These are phyloP conservation scores for Aspergillus cavernicola DNA, from an alignment of 495 filamentous ascomycete species.

Conservation along the genomic window DNA sequence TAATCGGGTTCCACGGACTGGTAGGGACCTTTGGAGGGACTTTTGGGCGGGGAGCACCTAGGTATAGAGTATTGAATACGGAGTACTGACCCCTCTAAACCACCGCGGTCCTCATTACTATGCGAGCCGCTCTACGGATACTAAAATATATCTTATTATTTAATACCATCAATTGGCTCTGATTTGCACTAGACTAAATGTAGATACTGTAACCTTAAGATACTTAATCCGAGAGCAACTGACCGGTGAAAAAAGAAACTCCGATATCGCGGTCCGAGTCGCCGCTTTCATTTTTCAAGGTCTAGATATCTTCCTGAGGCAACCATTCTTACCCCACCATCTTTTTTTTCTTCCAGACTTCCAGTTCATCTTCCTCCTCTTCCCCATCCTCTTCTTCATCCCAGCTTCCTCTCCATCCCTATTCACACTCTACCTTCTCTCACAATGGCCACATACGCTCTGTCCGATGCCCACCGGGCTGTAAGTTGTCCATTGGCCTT, in stretches of 20 bases:
- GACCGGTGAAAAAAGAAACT: conserved; percentile 8
- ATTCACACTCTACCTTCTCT: conserved; percentile 18
- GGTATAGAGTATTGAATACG: neutral
- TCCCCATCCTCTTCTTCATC: conserved; percentile 16
- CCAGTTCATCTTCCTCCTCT: conserved; percentile 3
- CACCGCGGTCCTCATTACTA: conserved; percentile 15
- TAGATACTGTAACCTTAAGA: too few relatives aligned
- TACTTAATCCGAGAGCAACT: neutral
- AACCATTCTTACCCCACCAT: conserved; percentile 14
- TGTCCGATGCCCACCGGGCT: conserved; percentile 83
- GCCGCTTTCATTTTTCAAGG: neutral
- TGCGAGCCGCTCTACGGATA: too few relatives aligned
- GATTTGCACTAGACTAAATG: too few relatives aligned
- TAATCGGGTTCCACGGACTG: neutral
- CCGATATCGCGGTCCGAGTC: conserved; percentile 18
- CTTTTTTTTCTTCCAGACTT: conserved; percentile 3
- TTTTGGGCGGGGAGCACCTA: neutral
- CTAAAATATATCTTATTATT: neutral
- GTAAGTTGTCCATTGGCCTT: conserved; percentile 50
- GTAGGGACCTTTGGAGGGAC: neutral
- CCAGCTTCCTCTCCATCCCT: conserved; percentile 15
- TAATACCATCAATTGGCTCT: neutral
- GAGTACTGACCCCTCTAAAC: conserved; percentile 10
- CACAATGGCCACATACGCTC: conserved; percentile 70
- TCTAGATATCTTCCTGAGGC: conserved; percentile 20